Percentiles rank a stretch among this genome's conserved stretches.
Conservation (phyloP, 345 rosid species). For the Draba incana region DNA sequence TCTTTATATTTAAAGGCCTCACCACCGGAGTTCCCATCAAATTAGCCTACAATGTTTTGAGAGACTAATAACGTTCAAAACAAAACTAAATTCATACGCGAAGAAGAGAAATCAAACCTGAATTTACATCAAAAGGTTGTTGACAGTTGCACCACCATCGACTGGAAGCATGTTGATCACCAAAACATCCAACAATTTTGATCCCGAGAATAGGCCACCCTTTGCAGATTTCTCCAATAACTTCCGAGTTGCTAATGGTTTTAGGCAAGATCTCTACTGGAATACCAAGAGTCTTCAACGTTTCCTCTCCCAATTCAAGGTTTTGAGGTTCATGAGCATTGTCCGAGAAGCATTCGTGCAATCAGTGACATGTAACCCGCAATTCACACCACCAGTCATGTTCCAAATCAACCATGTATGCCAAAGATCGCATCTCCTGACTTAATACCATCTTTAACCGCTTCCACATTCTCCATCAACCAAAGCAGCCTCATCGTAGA, state of each 20-base stretch:
- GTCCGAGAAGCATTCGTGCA: slow-evolving; percentile 91
- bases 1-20: slow-evolving; percentile 86
- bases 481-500: slow-evolving; percentile 85
- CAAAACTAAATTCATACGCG: neutral
- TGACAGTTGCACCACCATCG: slow-evolving; percentile 93
- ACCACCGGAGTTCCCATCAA: slow-evolving; percentile 87
- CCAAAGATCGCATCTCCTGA: slow-evolving; percentile 82
- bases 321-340: slow-evolving; percentile 86
- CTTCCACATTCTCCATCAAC: slow-evolving; percentile 82
- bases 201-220: slow-evolving; percentile 89
- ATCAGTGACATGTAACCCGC: slow-evolving; percentile 89
- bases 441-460: slow-evolving; percentile 59
- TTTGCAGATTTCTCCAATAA: slow-evolving; percentile 69
- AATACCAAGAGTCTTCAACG: slow-evolving; percentile 57
- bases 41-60: slow-evolving; percentile 63
- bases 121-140: slow-evolving; percentile 92
- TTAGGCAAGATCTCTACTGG: slow-evolving; percentile 70
- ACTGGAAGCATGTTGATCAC: slow-evolving; percentile 96
- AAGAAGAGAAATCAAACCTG: slow-evolving; percentile 57
- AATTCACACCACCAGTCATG: slow-evolving; percentile 73
- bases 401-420: slow-evolving; percentile 94
- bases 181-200: slow-evolving; percentile 88
- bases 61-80: neutral
- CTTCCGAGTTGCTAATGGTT: slow-evolving; percentile 80
- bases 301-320: slow-evolving; percentile 77